A percentile compares a stretch with the other conserved stretches of the same genome.
Evolutionary conservation across 2,329 filamentous ascomycete genomes (phyloP).

Genomic region (Akanthomyces dipterigenus): DNA sequence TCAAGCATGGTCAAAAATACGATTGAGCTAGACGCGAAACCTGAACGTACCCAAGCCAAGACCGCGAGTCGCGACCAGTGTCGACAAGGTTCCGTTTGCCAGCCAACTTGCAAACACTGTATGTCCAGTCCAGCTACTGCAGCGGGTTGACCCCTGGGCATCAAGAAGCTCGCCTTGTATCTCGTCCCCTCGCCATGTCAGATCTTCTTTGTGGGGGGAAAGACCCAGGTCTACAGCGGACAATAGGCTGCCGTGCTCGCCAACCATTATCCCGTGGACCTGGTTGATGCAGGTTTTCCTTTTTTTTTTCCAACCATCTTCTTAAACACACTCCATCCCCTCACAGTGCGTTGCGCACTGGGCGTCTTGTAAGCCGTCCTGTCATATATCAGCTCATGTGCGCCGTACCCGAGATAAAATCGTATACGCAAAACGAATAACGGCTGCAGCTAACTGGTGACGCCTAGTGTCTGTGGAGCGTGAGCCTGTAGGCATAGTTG

Average conservation of each 20-base stretch:
- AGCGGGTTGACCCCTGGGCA: background rate
- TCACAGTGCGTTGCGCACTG: background rate
- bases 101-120: background rate
- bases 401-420: background rate
- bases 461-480: background rate
- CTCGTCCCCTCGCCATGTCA: background rate
- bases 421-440: constrained; percentile 1
- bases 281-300: background rate
- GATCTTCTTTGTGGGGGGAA: background rate
- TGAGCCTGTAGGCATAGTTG: background rate
- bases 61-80: background rate
- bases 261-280: background rate
- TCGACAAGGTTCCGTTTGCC: background rate
- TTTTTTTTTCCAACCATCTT: background rate
- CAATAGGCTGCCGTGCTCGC: background rate
- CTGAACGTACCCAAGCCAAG: background rate
- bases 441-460: background rate
- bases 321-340: background rate
- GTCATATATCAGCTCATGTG: background rate
- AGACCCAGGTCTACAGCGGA: background rate
- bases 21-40: background rate
- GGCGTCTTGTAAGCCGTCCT: background rate
- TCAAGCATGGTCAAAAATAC: background rate
- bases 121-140: no score
- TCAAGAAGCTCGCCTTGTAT: background rate